Evolutionary conservation across 345 rosid species (phyloP).

Genomic region (Melaleuca quinquenervia): DNA sequence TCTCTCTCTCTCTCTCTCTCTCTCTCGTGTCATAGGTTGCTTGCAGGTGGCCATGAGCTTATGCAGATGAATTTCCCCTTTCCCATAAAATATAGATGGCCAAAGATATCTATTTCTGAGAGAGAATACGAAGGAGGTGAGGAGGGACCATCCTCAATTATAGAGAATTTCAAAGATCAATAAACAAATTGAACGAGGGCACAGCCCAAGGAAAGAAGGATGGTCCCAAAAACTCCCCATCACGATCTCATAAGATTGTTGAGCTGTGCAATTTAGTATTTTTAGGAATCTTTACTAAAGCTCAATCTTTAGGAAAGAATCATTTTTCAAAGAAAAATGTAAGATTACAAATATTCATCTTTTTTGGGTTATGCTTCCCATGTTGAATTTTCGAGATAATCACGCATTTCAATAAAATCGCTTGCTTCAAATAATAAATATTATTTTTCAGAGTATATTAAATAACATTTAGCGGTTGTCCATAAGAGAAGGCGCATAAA

Average conservation of each 20-base stretch:
- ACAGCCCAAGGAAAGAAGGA: neutral
- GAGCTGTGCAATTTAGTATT: neutral
- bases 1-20: neutral
- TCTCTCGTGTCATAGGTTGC: neutral
- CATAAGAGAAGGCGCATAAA: neutral
- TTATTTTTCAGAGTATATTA: neutral
- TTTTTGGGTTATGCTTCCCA: neutral
- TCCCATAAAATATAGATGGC: neutral
- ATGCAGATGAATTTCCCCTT: neutral
- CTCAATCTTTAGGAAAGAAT: neutral
- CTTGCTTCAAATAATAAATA: neutral
- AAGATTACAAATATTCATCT: neutral
- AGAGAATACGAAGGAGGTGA: neutral
- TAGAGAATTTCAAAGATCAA: neutral
- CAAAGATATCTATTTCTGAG: neutral
- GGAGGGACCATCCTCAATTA: neutral
- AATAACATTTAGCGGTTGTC: neutral
- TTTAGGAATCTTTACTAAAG: neutral
- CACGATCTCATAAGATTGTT: neutral
- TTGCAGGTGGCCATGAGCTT: neutral
- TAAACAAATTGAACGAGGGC: neutral
- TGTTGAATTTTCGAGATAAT: neutral
- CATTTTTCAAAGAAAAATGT: neutral
- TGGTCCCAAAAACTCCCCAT: neutral
- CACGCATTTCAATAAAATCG: neutral